phyloP scores from a whole-genome alignment of 2,329 filamentous ascomycete genomes.

The Fusarium fujikuroi region DNA sequence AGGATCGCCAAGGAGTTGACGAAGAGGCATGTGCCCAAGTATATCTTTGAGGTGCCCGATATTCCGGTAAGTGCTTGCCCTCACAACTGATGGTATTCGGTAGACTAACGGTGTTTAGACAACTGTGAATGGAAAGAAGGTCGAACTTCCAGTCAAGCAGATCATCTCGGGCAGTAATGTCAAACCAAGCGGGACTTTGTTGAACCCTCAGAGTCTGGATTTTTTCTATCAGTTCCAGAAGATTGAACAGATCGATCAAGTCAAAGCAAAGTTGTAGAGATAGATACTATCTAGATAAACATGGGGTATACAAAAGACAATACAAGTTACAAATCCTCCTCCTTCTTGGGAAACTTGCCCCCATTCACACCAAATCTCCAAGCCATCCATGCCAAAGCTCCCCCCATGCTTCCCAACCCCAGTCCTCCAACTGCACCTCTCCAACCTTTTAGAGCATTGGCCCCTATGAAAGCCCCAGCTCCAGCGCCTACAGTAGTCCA shows the following conservation, averaged over 20 bases:
- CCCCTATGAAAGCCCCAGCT: conserved; percentile 49
- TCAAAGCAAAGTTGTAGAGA: conserved; percentile 48
- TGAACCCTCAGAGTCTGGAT: conserved; percentile 79
- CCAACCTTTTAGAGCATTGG: conserved; percentile 48
- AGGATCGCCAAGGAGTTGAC: conserved; percentile 74
- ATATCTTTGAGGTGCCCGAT: conserved; percentile 81
- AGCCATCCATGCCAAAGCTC: conserved; percentile 59
- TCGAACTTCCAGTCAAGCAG: conserved; percentile 85
- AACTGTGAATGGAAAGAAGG: conserved; percentile 87
- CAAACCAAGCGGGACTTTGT: conserved; percentile 78
- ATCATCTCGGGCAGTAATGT: conserved; percentile 81
- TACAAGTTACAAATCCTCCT: conserved; percentile 13
- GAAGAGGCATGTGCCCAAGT: conserved; percentile 80
- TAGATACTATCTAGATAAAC: conserved; percentile 1
- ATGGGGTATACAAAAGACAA: background rate
- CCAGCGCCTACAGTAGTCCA: conserved; percentile 61
- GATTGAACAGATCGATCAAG: conserved; percentile 47
- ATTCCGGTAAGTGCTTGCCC: conserved; percentile 72
- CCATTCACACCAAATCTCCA: conserved; percentile 62
- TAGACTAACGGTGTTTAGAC: conserved; percentile 59
- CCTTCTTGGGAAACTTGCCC: conserved; percentile 51
- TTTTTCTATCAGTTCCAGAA: conserved; percentile 79
- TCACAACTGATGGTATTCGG: background rate
- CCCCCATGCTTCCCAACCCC: conserved; percentile 60
- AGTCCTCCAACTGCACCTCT: conserved; percentile 56